These are phyloP conservation scores for Lepidium sativum DNA, from an alignment of 345 rosid species.

Conservation along the genomic window DNA sequence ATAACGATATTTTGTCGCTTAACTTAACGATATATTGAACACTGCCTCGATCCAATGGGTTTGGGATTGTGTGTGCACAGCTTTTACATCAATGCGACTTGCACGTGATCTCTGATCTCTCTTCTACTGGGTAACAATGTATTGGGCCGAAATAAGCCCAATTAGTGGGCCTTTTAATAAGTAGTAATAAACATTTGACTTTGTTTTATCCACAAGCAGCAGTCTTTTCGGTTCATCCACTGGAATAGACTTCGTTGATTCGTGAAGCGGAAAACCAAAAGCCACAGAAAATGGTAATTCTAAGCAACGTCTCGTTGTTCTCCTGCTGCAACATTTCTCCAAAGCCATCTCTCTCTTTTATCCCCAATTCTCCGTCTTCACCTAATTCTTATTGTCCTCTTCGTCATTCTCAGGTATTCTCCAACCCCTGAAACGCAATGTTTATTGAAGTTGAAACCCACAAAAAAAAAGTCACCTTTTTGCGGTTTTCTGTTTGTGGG, in stretches of 20 bases:
- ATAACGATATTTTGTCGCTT: no score
- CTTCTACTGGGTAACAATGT: neutral
- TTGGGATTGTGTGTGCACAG: neutral
- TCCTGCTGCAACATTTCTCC: constrained; percentile 30
- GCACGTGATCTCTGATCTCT: constrained; percentile 14
- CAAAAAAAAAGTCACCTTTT: neutral
- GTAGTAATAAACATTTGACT: neutral
- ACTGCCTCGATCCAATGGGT: no score
- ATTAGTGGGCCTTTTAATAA: neutral
- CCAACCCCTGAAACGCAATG: neutral
- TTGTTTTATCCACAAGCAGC: constrained; percentile 7
- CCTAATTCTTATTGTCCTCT: constrained; percentile 11
- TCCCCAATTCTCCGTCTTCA: constrained; percentile 4
- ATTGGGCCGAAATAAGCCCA: neutral
- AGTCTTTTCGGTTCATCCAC: constrained; percentile 11
- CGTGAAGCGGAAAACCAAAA: neutral
- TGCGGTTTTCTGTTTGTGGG: neutral
- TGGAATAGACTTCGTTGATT: constrained; percentile 1
- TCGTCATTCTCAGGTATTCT: constrained; percentile 22
- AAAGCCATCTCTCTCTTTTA: constrained; percentile 21
- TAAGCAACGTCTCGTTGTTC: constrained; percentile 38
- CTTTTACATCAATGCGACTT: constrained; percentile 7
- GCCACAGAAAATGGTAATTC: constrained; percentile 35
- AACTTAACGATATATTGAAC: no score
- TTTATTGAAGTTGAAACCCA: neutral